Percentiles rank a stretch among this genome's conserved stretches.
phyloP scores from a whole-genome alignment of 768 basidiomycete genomes.

The Rhodotorula toruloides region DNA sequence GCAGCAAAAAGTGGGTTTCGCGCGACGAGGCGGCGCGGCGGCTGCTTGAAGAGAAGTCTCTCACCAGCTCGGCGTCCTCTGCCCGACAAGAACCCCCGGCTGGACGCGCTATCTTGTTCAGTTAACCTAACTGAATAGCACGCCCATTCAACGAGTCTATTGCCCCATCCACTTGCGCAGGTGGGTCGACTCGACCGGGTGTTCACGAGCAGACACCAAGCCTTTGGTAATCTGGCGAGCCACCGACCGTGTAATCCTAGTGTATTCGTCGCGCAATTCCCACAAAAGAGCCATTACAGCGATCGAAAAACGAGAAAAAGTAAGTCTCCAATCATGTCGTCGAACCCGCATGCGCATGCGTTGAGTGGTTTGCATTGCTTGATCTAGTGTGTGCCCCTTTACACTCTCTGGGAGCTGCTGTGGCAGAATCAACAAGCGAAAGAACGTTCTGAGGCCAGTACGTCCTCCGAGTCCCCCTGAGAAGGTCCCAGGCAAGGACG shows the following conservation, averaged over 20 bases:
- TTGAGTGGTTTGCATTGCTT: too few species aligned
- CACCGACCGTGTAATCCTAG: constrained; percentile 8
- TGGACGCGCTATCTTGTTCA: constrained; percentile 10
- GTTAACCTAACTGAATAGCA: constrained; percentile 15
- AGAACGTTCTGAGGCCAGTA: too few species aligned
- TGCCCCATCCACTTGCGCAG: constrained; percentile 11
- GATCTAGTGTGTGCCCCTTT: neutral
- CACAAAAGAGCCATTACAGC: constrained; percentile 12
- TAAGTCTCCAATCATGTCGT: too few species aligned
- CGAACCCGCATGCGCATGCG: too few species aligned
- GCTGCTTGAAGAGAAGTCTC: constrained; percentile 25
- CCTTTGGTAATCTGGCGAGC: constrained; percentile 15
- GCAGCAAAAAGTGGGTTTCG: constrained; percentile 14
- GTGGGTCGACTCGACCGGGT: constrained; percentile 2
- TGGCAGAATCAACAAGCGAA: neutral
- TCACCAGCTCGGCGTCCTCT: constrained; percentile 27
- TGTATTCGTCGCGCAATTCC: constrained; percentile 16
- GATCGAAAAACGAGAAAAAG: too few species aligned
- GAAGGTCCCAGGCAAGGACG: too few species aligned
- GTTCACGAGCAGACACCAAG: constrained; percentile 28
- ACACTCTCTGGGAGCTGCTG: neutral
- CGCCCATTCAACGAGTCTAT: constrained; percentile 12
- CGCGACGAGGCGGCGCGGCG: constrained; percentile 21
- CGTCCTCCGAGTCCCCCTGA: too few species aligned
- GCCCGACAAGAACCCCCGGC: constrained; percentile 30